Percentiles rank a stretch among this genome's conserved stretches.
These are phyloP conservation scores for Fusarium tanahbumbuense DNA, from an alignment of 2,329 filamentous ascomycete genomes.

Conservation along the genomic window DNA sequence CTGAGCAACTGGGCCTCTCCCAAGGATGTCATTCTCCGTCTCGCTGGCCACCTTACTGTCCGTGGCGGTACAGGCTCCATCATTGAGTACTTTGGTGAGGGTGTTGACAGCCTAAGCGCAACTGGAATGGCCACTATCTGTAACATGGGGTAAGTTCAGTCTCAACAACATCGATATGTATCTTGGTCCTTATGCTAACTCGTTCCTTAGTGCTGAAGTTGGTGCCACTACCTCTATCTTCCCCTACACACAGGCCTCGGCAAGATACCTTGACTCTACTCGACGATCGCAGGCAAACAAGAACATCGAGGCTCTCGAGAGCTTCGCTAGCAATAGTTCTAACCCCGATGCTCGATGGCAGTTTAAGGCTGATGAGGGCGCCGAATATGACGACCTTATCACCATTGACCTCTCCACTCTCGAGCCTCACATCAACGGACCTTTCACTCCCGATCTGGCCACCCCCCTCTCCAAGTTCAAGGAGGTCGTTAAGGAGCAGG, in stretches of 20 bases:
- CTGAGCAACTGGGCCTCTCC: constrained; percentile 92
- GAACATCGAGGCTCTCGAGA: constrained; percentile 71
- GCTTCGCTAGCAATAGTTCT: constrained; percentile 59
- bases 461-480: constrained; percentile 98
- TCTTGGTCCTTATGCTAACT: not conserved
- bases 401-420: constrained; percentile 96
- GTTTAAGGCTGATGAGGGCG: constrained; percentile 81
- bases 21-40: constrained; percentile 92
- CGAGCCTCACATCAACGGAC: constrained; percentile 98
- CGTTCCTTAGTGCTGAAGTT: constrained; percentile 70
- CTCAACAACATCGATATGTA: not conserved
- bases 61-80: constrained; percentile 94
- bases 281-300: constrained; percentile 73
- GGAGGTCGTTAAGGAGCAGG: constrained; percentile 91
- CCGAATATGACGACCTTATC: constrained; percentile 94
- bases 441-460: constrained; percentile 97
- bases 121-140: constrained; percentile 94
- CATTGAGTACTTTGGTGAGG: constrained; percentile 92
- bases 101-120: constrained; percentile 87
- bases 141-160: constrained; percentile 73
- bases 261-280: constrained; percentile 88
- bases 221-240: constrained; percentile 97
- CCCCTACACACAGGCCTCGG: constrained; percentile 87
- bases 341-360: constrained; percentile 66
- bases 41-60: constrained; percentile 91